phyloP scores from a whole-genome alignment of 148 eudicot genomes.

The Euryodendron excelsum region DNA sequence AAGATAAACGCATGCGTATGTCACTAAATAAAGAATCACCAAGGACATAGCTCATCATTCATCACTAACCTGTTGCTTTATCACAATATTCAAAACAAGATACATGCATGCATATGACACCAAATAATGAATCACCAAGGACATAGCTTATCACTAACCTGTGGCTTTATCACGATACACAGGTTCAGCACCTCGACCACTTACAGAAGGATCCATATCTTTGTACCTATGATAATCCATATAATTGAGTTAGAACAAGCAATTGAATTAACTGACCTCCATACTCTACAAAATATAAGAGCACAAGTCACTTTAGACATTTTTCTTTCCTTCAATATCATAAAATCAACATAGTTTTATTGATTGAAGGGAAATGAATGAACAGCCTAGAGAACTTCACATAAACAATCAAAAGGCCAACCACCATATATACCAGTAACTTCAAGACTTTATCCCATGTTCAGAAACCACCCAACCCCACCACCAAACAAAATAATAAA shows the following conservation, averaged over 20 bases:
- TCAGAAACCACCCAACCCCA: not conserved
- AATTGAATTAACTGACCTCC: not conserved
- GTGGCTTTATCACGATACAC: conserved; percentile 66
- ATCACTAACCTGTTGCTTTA: conserved; percentile 69
- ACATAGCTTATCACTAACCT: conserved; percentile 40
- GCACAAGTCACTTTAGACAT: not conserved
- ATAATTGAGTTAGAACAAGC: not conserved
- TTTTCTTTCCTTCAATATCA: not conserved
- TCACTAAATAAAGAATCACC: not conserved
- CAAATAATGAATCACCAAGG: not conserved
- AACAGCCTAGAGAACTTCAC: not conserved
- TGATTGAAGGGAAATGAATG: not conserved
- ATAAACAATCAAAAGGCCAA: not conserved
- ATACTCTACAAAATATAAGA: not conserved
- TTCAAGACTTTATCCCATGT: too few species aligned
- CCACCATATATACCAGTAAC: too few species aligned
- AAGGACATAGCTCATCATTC: not conserved
- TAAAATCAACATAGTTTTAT: not conserved
- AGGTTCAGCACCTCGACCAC: conserved; percentile 80
- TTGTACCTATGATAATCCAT: conserved; percentile 47
- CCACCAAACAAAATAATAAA: not conserved
- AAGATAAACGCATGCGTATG: not conserved
- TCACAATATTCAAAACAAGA: conserved; percentile 67
- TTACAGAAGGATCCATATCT: conserved; percentile 68
- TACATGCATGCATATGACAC: too few species aligned